Conservation (phyloP, 345 rosid species). For the Sisymbrium irio region DNA sequence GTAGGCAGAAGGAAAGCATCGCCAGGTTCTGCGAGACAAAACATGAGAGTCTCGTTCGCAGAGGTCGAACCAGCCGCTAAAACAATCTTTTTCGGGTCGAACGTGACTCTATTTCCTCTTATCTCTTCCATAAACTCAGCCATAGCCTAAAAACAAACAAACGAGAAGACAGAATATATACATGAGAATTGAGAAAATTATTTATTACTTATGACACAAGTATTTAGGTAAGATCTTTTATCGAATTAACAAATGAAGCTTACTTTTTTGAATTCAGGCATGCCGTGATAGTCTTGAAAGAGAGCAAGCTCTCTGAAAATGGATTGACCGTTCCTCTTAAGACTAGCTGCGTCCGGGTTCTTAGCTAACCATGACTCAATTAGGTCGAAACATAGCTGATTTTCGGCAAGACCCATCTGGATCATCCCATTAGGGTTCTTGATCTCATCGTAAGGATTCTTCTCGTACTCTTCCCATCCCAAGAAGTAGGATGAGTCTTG, state of each 20-base stretch:
- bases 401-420: constrained; percentile 88
- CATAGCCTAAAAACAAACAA: constrained; percentile 44
- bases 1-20: constrained; percentile 81
- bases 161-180: not conserved
- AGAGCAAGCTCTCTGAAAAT: constrained; percentile 78
- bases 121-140: constrained; percentile 82
- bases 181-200: not conserved
- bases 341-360: constrained; percentile 62
- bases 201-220: not conserved
- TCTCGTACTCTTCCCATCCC: constrained; percentile 84
- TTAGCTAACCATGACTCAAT: constrained; percentile 68
- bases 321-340: constrained; percentile 62
- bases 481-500: constrained; percentile 82
- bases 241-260: not conserved
- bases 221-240: not conserved
- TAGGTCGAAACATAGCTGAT: constrained; percentile 72
- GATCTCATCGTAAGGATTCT: constrained; percentile 62
- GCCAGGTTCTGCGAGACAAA: constrained; percentile 72
- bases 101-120: constrained; percentile 68
- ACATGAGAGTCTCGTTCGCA: constrained; percentile 76
- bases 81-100: constrained; percentile 55
- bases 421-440: constrained; percentile 70
- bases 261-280: constrained; percentile 68
- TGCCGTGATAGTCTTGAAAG: constrained; percentile 81
- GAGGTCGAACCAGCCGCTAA: constrained; percentile 85